phyloP scores from a whole-genome alignment of 306 rosid species.

The Senna siamea region DNA sequence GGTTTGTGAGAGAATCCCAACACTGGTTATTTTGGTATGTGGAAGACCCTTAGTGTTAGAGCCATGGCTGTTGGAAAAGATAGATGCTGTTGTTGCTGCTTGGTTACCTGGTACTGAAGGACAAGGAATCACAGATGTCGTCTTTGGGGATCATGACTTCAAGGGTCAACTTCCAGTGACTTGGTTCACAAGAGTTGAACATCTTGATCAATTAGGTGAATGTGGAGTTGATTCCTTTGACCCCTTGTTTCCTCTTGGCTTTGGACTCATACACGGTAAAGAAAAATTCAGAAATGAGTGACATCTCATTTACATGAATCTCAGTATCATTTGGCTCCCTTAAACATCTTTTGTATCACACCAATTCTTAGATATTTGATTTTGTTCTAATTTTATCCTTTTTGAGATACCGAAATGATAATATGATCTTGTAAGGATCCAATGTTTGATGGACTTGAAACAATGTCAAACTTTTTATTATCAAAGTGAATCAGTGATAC shows the following conservation, averaged over 20 bases:
- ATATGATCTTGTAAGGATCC: too few species aligned
- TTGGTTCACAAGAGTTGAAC: slow-evolving; percentile 67
- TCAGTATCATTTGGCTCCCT: too few species aligned
- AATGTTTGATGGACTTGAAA: too few species aligned
- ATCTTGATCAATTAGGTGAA: slow-evolving; percentile 52
- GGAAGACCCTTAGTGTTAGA: slow-evolving; percentile 81
- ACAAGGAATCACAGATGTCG: slow-evolving; percentile 73
- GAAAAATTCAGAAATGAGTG: too few species aligned
- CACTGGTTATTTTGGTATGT: slow-evolving; percentile 74
- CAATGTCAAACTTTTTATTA: too few species aligned
- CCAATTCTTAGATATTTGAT: too few species aligned
- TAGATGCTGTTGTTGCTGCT: slow-evolving; percentile 76
- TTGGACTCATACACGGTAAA: slow-evolving; percentile 42
- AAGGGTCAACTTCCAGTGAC: slow-evolving; percentile 84
- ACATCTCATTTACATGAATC: too few species aligned
- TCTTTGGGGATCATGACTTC: slow-evolving; percentile 76
- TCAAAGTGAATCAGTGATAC: too few species aligned
- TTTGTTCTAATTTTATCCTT: too few species aligned
- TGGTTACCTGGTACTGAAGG: slow-evolving; percentile 96
- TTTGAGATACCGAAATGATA: too few species aligned
- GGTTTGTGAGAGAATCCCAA: slow-evolving; percentile 71
- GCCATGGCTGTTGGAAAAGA: slow-evolving; percentile 62
- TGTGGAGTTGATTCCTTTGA: slow-evolving; percentile 42
- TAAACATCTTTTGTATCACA: too few species aligned
- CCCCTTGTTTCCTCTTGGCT: slow-evolving; percentile 79